Evolutionary conservation across 192 early-diverging fungal species (phyloP).

Genomic region (Umbelopsis isabellina): DNA sequence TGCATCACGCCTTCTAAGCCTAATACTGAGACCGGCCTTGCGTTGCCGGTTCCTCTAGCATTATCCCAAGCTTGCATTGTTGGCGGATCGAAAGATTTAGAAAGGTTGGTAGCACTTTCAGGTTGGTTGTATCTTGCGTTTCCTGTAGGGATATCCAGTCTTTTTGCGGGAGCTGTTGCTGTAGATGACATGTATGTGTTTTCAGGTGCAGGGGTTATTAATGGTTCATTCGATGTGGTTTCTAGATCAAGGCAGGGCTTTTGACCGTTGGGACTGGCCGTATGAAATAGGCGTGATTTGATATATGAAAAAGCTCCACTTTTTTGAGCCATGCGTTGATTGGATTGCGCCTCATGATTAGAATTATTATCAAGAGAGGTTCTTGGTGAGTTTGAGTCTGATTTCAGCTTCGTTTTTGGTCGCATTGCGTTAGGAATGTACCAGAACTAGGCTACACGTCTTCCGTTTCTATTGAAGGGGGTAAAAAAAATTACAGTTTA

Average conservation of each 20-base stretch:
- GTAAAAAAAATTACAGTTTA: constrained; percentile 1
- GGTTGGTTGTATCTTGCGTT: neutral
- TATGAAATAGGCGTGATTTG: constrained; percentile 24
- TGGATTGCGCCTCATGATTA: neutral
- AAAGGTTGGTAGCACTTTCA: neutral
- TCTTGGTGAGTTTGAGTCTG: constrained; percentile 3
- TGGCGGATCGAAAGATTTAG: neutral
- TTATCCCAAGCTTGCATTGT: neutral
- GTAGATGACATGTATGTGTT: neutral
- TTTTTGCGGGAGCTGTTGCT: neutral
- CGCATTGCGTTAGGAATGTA: constrained; percentile 5
- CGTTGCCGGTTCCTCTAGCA: neutral
- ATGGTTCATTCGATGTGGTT: neutral
- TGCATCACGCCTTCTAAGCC: constrained; percentile 2
- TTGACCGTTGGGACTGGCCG: neutral
- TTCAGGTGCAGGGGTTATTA: neutral
- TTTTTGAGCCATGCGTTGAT: neutral
- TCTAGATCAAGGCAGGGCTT: neutral
- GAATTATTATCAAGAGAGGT: constrained; percentile 1
- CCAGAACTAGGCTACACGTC: neutral
- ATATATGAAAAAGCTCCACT: constrained; percentile 26
- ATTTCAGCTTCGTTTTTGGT: constrained; percentile 8
- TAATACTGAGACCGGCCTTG: constrained; percentile 1
- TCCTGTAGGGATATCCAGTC: neutral
- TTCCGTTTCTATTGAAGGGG: neutral